Evolutionary conservation across 306 rosid species (phyloP).

Genomic region (Hippophae rhamnoides): DNA sequence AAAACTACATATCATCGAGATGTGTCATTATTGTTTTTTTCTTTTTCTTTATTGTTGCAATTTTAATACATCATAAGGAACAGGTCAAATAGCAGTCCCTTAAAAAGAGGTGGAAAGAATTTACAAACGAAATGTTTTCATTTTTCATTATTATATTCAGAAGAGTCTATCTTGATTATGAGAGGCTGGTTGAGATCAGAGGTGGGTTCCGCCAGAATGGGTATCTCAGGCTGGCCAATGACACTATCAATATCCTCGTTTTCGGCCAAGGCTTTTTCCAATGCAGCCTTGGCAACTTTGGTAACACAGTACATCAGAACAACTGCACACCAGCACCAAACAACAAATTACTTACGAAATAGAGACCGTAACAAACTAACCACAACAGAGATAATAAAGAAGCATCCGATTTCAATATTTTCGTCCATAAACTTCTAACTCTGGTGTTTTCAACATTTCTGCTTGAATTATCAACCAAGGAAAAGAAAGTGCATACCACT

Average conservation of each 20-base stretch:
- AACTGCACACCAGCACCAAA: constrained; percentile 42
- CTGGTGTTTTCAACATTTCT: neutral
- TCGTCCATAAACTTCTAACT: neutral
- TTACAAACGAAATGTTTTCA: constrained; percentile 36
- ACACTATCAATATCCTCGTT: constrained; percentile 36
- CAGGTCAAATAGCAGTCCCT: neutral
- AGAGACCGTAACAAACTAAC: constrained; percentile 7
- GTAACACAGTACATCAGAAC: constrained; percentile 60
- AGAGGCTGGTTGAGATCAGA: constrained; percentile 66
- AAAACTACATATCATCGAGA: too few relatives aligned
- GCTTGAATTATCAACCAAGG: too few relatives aligned
- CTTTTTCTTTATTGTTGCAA: too few relatives aligned
- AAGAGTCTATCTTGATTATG: constrained; percentile 47
- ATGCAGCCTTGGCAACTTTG: constrained; percentile 69
- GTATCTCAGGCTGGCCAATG: constrained; percentile 26
- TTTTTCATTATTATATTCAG: constrained; percentile 32
- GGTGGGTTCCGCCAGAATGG: constrained; percentile 33
- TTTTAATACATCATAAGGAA: too few relatives aligned
- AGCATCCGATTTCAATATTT: neutral
- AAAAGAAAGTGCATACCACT: too few relatives aligned
- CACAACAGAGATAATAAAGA: neutral
- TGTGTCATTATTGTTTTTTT: too few relatives aligned
- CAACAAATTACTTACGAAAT: neutral
- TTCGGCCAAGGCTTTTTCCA: constrained; percentile 85
- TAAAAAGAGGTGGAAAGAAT: constrained; percentile 34